phyloP scores from a whole-genome alignment of 352 stramenopile genomes.

The Plasmopara muralis region DNA sequence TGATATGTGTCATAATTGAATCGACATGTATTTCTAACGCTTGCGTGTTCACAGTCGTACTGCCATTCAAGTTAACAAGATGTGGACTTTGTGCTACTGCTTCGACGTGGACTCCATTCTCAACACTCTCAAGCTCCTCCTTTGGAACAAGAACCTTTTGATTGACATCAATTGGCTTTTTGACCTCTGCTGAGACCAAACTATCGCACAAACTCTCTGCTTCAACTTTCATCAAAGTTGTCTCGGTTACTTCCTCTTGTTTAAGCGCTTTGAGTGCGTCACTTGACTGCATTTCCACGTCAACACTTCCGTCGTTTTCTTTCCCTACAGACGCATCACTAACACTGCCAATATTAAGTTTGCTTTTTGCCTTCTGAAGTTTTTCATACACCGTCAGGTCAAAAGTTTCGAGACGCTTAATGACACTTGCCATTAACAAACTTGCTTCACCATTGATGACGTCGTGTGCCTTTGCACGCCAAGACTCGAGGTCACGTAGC shows the following conservation, averaged over 20 bases:
- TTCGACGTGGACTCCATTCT: conserved; percentile 6
- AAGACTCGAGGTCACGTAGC: conserved; percentile 51
- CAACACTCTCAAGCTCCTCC: conserved; percentile 1
- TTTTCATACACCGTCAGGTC: conserved; percentile 59
- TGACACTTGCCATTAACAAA: conserved; percentile 29
- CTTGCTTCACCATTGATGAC: conserved; percentile 37
- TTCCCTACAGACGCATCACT: conserved; percentile 1
- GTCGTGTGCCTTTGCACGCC: conserved; percentile 56
- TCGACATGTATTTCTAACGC: conserved; percentile 26
- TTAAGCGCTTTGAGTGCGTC: conserved; percentile 7
- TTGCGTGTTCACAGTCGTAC: conserved; percentile 9
- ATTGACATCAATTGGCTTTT: conserved; percentile 5
- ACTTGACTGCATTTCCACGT: conserved; percentile 9
- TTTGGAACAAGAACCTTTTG: conserved; percentile 3
- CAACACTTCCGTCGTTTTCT: neutral
- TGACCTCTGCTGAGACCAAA: neutral
- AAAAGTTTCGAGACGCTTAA: conserved; percentile 46
- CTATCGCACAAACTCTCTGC: conserved; percentile 7
- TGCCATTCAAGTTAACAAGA: conserved; percentile 8
- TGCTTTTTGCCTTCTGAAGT: conserved; percentile 45
- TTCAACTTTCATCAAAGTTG: conserved; percentile 25
- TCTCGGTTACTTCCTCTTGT: conserved; percentile 12
- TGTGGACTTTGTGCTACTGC: conserved; percentile 4
- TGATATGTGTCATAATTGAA: conserved; percentile 59
- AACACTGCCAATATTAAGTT: conserved; percentile 27